Evolutionary conservation across 768 basidiomycete species (phyloP), one percentile per base, ranked within the genome.

Genomic region (Suillus cothurnatus): DNA sequence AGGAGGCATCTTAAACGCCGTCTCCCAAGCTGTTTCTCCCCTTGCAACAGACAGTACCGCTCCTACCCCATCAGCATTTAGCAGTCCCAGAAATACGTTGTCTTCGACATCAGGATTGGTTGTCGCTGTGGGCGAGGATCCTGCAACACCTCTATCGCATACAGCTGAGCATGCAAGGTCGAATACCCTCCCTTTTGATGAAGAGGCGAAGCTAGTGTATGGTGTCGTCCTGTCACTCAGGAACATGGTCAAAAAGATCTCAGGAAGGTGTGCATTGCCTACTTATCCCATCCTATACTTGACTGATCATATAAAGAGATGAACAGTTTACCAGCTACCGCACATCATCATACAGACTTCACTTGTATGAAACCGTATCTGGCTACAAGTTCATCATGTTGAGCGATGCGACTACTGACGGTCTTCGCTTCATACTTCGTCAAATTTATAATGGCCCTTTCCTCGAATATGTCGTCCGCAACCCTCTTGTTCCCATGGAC

Each of bases 371-470:
- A 76, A 95, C 97, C 0, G 70, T 89, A 4, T 93, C 95, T 4
- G 92, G 94, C 17, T 97, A 94, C 87, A 95, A 95, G 74, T 97
- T 99, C 78, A 84, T 98, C 72, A 93, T 99, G 82, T 86, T 98
- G 69, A 93, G 90, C 67, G 95, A 97, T 72, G 92, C 94, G 1
- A 84, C 84, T 63, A 82, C 91, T 43, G 96, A 98, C 67, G 91
- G 92, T 2, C 81, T 96, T 55, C 89, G 92, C 21, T 88, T 89
- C 71, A 82, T 94, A 61, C 79, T 98, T 45, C 88, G 91, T n/a
- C 92, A 94, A 73, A 87, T 98, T 68, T 96, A 98, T 76, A 83
- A 86, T n/a, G 95, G 94, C 3, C 94, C 95, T 0, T 99, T 98
- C 80, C 77, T 97, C 50, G 94, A 97, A 76, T 94, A 90, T 73